phyloP scores from a whole-genome alignment of 2,329 filamentous ascomycete genomes.

The Penicillium sp. region DNA sequence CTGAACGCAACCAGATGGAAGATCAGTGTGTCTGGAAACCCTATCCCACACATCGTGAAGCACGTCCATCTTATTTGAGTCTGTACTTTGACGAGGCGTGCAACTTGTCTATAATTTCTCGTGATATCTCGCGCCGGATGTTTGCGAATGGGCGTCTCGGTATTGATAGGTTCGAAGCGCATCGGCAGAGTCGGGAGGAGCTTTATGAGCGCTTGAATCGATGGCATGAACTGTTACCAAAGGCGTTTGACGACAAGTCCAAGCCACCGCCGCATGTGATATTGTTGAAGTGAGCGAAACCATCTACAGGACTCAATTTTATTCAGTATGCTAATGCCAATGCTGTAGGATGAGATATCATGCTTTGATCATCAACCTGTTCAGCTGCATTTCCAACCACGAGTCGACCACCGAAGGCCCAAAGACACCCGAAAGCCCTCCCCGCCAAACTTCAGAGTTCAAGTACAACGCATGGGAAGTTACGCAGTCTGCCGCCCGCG shows the following conservation, averaged over 20 bases:
- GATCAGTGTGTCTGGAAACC: constrained; percentile 28
- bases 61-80: constrained; percentile 26
- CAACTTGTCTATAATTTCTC: constrained; percentile 33
- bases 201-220: constrained; percentile 28
- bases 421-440: constrained; percentile 30
- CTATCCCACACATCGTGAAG: constrained; percentile 31
- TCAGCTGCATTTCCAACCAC: constrained; percentile 28
- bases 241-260: constrained; percentile 21
- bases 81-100: constrained; percentile 35
- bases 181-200: constrained; percentile 24
- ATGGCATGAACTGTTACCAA: constrained; percentile 32
- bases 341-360: constrained; percentile 34
- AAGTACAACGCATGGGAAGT: constrained; percentile 25
- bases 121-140: constrained; percentile 33
- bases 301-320: background rate
- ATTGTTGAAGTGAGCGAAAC: constrained; percentile 25
- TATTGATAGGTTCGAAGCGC: constrained; percentile 5
- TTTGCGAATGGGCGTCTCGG: constrained; percentile 21
- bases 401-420: constrained; percentile 18
- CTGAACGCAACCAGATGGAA: constrained; percentile 12
- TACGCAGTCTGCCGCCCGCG: constrained; percentile 28
- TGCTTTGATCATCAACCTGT: constrained; percentile 34
- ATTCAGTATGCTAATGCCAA: background rate
- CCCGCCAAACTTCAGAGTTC: constrained; percentile 12
- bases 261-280: constrained; percentile 34